Conservation (phyloP, 2,329 filamentous ascomycete genomes). For the Hysterium pulicare region DNA sequence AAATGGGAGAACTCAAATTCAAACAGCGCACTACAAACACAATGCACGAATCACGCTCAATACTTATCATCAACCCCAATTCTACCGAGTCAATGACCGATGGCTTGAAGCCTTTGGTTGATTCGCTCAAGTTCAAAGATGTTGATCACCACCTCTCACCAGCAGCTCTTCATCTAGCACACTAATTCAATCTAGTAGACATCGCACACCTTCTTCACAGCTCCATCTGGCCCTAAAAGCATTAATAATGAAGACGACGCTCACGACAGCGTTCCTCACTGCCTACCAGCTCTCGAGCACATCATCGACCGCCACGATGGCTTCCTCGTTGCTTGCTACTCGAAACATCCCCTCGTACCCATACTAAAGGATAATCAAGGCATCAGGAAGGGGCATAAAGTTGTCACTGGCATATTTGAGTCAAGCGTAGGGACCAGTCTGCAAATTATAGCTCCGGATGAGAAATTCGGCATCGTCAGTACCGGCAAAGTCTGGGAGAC, state of each 20-base stretch:
- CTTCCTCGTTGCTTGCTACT: slow-evolving; percentile 88
- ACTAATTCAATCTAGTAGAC: slow-evolving; percentile 44
- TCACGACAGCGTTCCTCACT: slow-evolving; percentile 58
- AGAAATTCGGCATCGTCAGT: slow-evolving; percentile 80
- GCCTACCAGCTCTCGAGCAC: slow-evolving; percentile 54
- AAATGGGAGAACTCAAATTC: not conserved
- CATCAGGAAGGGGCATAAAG: slow-evolving; percentile 40
- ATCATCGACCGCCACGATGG: slow-evolving; percentile 58
- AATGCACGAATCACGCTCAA: slow-evolving; percentile 36
- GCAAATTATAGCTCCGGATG: slow-evolving; percentile 48
- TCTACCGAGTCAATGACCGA: slow-evolving; percentile 70
- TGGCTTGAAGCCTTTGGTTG: slow-evolving; percentile 54
- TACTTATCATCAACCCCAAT: slow-evolving; percentile 78
- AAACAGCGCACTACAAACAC: slow-evolving; percentile 18
- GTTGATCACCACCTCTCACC: slow-evolving; percentile 34
- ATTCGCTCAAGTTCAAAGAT: slow-evolving; percentile 42
- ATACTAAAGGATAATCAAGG: slow-evolving; percentile 50
- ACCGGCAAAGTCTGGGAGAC: slow-evolving; percentile 82
- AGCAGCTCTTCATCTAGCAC: slow-evolving; percentile 27
- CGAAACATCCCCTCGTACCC: slow-evolving; percentile 72
- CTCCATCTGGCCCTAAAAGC: slow-evolving; percentile 63
- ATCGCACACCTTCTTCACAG: slow-evolving; percentile 62
- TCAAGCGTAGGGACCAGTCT: slow-evolving; percentile 68
- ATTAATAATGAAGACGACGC: slow-evolving; percentile 77
- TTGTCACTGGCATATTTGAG: slow-evolving; percentile 83